These are phyloP conservation scores for Fusarium cyanostomum DNA, from an alignment of 2,329 filamentous ascomycete genomes.

Conservation along the genomic window DNA sequence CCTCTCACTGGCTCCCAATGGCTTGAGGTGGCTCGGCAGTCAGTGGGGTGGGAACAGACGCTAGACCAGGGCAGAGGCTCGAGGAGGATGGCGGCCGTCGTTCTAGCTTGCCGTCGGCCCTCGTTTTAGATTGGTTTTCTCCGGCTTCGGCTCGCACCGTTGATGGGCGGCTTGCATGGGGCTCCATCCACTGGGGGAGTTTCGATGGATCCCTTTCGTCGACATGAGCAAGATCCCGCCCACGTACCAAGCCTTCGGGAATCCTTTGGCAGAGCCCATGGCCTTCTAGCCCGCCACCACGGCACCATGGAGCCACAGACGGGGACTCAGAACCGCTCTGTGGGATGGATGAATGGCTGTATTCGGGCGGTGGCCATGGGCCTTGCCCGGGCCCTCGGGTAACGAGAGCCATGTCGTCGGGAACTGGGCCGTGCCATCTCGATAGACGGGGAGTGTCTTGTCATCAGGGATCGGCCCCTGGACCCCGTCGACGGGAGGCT, in stretches of 20 bases:
- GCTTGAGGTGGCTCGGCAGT: constrained; percentile 28
- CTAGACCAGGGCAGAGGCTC: constrained; percentile 37
- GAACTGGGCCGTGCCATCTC: constrained; percentile 21
- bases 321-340: neutral
- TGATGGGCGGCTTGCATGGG: constrained; percentile 46
- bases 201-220: constrained; percentile 37
- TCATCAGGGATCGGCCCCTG: constrained; percentile 18
- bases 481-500: constrained; percentile 32
- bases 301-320: constrained; percentile 21
- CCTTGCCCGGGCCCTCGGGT: constrained; percentile 25
- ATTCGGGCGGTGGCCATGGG: constrained; percentile 6
- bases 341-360: constrained; percentile 13
- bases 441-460: constrained; percentile 2
- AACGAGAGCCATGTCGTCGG: constrained; percentile 29
- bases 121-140: constrained; percentile 47
- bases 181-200: constrained; percentile 36
- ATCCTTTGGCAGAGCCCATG: constrained; percentile 30
- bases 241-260: constrained; percentile 45
- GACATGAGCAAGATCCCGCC: constrained; percentile 40
- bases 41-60: constrained; percentile 33
- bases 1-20: constrained; percentile 28
- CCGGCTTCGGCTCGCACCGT: constrained; percentile 52
- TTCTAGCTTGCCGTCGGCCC: constrained; percentile 43
- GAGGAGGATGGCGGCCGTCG: constrained; percentile 28
- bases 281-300: constrained; percentile 30